Evolutionary conservation across 2,329 filamentous ascomycete genomes (phyloP).

Genomic region (Trichoderma cornu-damae): DNA sequence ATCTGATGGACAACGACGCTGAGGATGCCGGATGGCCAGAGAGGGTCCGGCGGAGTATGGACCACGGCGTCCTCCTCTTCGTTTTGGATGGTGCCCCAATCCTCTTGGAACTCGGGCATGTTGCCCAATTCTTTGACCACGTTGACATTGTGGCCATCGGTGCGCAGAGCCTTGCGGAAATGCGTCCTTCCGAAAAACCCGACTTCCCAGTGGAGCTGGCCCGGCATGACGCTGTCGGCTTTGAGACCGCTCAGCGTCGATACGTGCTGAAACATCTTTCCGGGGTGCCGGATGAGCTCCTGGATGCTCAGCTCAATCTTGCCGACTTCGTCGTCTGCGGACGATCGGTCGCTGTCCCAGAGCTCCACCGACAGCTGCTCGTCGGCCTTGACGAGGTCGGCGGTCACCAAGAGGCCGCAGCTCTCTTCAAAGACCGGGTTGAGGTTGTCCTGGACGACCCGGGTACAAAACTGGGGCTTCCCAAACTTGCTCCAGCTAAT

Average conservation of each 20-base stretch:
- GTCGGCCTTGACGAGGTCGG: constrained; percentile 86
- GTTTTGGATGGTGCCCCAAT: constrained; percentile 69
- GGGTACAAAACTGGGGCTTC: constrained; percentile 96
- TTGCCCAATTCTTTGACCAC: constrained; percentile 70
- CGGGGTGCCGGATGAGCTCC: constrained; percentile 86
- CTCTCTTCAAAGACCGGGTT: constrained; percentile 92
- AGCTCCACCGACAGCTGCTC: constrained; percentile 91
- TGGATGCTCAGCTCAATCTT: constrained; percentile 92
- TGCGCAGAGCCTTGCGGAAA: constrained; percentile 76
- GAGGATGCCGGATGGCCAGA: constrained; percentile 89
- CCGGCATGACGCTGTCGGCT: constrained; percentile 82
- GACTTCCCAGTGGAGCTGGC: constrained; percentile 92
- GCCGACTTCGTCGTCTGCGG: constrained; percentile 89
- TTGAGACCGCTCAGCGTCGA: constrained; percentile 80
- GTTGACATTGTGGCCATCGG: constrained; percentile 76
- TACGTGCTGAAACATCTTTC: constrained; percentile 84
- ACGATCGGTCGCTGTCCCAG: constrained; percentile 92
- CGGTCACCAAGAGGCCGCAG: constrained; percentile 76
- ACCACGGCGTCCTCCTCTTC: constrained; percentile 74
- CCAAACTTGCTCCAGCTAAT: constrained; percentile 93
- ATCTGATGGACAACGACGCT: constrained; percentile 89
- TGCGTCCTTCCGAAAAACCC: constrained; percentile 91
- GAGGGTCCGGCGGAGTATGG: constrained; percentile 88
- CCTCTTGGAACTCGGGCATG: constrained; percentile 73
- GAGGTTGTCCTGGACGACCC: constrained; percentile 89